These are phyloP conservation scores for Pseudozyma flocculosa DNA, from an alignment of 1,284 basidiomycete species.

Conservation along the genomic window DNA sequence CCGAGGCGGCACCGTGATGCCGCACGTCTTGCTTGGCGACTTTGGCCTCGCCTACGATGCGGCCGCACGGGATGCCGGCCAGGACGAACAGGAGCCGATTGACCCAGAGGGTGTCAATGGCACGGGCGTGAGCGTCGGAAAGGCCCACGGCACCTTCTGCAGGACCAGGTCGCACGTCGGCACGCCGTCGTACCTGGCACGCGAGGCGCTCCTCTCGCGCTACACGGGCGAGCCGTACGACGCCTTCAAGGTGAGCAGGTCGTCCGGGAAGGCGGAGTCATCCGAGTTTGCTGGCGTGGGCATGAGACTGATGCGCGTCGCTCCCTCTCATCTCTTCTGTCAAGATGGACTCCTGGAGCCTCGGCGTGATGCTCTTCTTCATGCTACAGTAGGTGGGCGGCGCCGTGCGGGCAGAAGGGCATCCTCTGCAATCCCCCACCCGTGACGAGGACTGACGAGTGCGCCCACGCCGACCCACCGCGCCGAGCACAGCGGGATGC, in stretches of 20 bases:
- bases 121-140: too few relatives aligned
- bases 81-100: background rate
- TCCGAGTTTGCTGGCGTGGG: too few relatives aligned
- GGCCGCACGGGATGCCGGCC: background rate
- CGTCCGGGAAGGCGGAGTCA: too few relatives aligned
- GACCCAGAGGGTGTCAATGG: too few relatives aligned
- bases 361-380: background rate
- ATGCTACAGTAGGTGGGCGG: background rate
- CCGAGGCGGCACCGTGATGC: background rate
- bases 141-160: background rate
- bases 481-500: background rate
- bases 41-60: conserved; percentile 1
- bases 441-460: too few relatives aligned
- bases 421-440: too few relatives aligned
- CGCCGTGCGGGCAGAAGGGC: too few relatives aligned
- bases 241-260: background rate
- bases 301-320: too few relatives aligned
- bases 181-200: background rate
- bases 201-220: background rate
- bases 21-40: background rate
- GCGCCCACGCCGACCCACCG: too few relatives aligned
- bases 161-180: background rate
- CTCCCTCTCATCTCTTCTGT: too few relatives aligned
- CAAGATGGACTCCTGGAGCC: background rate
- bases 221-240: background rate